Conservation (phyloP, 1,139 yeast species). For the Taiozyma sp. region DNA sequence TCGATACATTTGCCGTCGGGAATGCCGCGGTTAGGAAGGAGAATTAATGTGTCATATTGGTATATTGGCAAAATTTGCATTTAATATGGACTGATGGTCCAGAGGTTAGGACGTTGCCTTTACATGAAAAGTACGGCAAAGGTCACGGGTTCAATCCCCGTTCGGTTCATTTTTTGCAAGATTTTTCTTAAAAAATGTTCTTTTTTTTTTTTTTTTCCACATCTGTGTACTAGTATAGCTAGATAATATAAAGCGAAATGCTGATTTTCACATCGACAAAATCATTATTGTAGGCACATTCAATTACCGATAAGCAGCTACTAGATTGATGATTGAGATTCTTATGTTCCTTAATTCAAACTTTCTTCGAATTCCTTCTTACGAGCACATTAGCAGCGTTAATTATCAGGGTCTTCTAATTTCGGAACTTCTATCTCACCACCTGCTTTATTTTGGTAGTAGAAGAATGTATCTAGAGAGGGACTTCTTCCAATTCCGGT, state of each 20-base stretch:
- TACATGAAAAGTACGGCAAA: conserved; percentile 17
- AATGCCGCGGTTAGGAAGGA: background rate
- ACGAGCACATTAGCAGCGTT: conserved; percentile 14
- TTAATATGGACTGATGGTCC: conserved; percentile 20
- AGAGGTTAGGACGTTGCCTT: conserved; percentile 24
- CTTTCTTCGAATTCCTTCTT: conserved; percentile 31
- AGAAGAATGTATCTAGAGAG: background rate
- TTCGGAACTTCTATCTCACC: no score
- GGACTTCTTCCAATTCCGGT: no score
- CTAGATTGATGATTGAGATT: no score
- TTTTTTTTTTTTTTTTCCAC: no score
- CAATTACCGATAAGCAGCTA: no score
- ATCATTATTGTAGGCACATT: no score
- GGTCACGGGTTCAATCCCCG: conserved; percentile 24
- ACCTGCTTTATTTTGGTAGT: background rate
- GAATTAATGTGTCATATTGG: background rate
- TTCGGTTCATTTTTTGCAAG: conserved; percentile 15
- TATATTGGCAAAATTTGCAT: background rate
- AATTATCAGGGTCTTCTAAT: no score
- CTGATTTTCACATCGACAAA: no score
- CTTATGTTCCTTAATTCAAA: background rate
- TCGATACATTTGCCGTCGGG: background rate
- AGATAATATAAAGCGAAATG: no score
- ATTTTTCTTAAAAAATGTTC: background rate
- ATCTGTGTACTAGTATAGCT: no score